phyloP scores from a whole-genome alignment of 108 stramenopile species.

The Pseudonitzschia multiseries region DNA sequence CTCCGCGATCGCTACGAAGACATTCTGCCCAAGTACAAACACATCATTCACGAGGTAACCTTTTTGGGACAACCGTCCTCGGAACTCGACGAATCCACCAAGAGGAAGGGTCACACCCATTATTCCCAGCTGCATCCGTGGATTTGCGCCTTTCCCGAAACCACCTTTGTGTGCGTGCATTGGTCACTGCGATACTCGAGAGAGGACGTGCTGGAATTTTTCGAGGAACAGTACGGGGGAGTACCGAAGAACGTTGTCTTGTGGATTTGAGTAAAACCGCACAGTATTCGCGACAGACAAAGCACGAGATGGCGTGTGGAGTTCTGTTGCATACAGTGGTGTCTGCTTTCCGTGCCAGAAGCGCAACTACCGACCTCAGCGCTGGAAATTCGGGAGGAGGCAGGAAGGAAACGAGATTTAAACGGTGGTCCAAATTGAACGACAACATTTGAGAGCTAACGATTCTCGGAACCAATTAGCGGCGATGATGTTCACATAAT shows the following conservation, averaged over 20 bases:
- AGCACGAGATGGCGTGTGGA: too few relatives aligned
- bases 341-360: too few relatives aligned
- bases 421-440: too few relatives aligned
- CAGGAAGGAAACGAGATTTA: too few relatives aligned
- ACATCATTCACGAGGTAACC: slow-evolving; percentile 57
- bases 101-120: slow-evolving; percentile 55
- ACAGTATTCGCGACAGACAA: not conserved
- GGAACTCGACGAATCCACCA: slow-evolving; percentile 34
- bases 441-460: too few relatives aligned
- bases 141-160: slow-evolving; percentile 56
- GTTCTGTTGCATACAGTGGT: too few relatives aligned
- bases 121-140: slow-evolving; percentile 62
- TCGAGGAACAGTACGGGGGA: slow-evolving; percentile 51
- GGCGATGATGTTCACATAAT: too few relatives aligned
- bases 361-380: too few relatives aligned
- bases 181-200: slow-evolving; percentile 50
- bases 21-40: slow-evolving; percentile 48
- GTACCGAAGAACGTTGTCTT: slow-evolving; percentile 60
- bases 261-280: slow-evolving; percentile 36
- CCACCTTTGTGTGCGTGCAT: slow-evolving; percentile 59
- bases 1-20: slow-evolving; percentile 45
- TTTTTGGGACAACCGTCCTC: slow-evolving; percentile 51
- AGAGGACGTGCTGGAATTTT: slow-evolving; percentile 46
- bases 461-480: too few relatives aligned
- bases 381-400: too few relatives aligned